Conservation (phyloP, 202 grass and related monocot genomes). For the Panicum hallii region DNA sequence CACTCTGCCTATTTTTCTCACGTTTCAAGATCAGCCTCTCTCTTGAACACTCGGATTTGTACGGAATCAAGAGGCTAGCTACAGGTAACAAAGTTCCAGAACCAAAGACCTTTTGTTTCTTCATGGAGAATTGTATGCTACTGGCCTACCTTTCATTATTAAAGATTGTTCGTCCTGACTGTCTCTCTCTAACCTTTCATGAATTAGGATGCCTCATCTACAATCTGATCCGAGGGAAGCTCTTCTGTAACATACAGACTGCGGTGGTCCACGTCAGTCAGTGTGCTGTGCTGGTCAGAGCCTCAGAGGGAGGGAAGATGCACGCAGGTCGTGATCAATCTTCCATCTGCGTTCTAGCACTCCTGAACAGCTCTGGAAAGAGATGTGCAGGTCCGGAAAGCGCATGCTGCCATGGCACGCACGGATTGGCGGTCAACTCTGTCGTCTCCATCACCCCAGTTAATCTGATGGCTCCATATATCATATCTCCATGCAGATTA, state of each 20-base stretch:
- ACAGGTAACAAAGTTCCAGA: conserved; percentile 22
- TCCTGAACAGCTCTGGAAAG: conserved; percentile 31
- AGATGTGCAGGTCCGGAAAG: conserved; percentile 10
- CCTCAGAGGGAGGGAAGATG: conserved; percentile 4
- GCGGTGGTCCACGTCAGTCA: background rate
- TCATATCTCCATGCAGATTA: background rate
- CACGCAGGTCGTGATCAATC: conserved; percentile 17
- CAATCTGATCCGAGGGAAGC: background rate
- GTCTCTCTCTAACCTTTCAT: background rate
- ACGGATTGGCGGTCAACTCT: conserved; percentile 22
- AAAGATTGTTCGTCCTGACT: conserved; percentile 44
- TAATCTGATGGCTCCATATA: background rate
- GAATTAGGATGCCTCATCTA: conserved; percentile 23
- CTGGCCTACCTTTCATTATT: conserved; percentile 32
- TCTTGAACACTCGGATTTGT: conserved; percentile 35
- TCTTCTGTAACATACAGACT: background rate
- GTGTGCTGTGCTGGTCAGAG: background rate
- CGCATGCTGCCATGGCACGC: background rate
- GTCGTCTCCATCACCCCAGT: background rate
- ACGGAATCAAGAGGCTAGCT: background rate
- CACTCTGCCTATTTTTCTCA: background rate
- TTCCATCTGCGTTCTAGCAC: background rate
- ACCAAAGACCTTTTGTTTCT: background rate
- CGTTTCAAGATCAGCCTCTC: background rate
- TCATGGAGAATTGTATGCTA: conserved; percentile 17